Evolutionary conservation across 352 stramenopile genomes (phyloP).

Genomic region (Phytophthora macrochlamydospora): DNA sequence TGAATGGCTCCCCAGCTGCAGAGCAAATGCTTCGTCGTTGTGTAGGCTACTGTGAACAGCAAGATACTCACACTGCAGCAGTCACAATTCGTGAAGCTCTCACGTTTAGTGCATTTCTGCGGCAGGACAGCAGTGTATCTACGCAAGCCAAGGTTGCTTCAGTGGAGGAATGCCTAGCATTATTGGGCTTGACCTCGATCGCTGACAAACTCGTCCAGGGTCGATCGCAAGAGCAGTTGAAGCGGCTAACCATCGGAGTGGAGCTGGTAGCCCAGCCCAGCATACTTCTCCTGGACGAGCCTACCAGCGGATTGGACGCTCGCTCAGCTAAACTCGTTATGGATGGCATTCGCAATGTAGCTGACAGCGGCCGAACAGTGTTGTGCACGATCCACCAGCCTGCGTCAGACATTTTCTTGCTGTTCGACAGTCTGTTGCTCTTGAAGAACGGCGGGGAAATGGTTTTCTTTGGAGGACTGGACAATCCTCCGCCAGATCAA

Average conservation of each 20-base stretch:
- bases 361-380: slow-evolving; percentile 55
- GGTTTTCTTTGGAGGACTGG: slow-evolving; percentile 46
- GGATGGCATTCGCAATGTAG: slow-evolving; percentile 85
- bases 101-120: slow-evolving; percentile 82
- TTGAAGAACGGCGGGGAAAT: slow-evolving; percentile 46
- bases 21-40: slow-evolving; percentile 34
- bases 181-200: slow-evolving; percentile 38
- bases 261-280: slow-evolving; percentile 87
- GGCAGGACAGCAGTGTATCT: slow-evolving; percentile 34
- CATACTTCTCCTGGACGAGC: slow-evolving; percentile 90
- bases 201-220: slow-evolving; percentile 47
- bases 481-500: slow-evolving; percentile 5
- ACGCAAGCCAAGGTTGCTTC: slow-evolving; percentile 26
- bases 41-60: slow-evolving; percentile 71
- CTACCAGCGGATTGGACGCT: slow-evolving; percentile 89
- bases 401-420: slow-evolving; percentile 76
- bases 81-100: slow-evolving; percentile 88
- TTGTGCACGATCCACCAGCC: slow-evolving; percentile 48
- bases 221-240: slow-evolving; percentile 54
- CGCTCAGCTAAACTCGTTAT: slow-evolving; percentile 86
- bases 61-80: slow-evolving; percentile 80
- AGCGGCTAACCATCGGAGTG: slow-evolving; percentile 60
- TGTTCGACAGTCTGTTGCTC: slow-evolving; percentile 83
- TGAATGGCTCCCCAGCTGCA: slow-evolving; percentile 86
- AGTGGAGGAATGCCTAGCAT: slow-evolving; percentile 46